These are phyloP conservation scores for Hypoxylon lienhwacheense DNA, from an alignment of 495 filamentous ascomycete species.

Conservation along the genomic window DNA sequence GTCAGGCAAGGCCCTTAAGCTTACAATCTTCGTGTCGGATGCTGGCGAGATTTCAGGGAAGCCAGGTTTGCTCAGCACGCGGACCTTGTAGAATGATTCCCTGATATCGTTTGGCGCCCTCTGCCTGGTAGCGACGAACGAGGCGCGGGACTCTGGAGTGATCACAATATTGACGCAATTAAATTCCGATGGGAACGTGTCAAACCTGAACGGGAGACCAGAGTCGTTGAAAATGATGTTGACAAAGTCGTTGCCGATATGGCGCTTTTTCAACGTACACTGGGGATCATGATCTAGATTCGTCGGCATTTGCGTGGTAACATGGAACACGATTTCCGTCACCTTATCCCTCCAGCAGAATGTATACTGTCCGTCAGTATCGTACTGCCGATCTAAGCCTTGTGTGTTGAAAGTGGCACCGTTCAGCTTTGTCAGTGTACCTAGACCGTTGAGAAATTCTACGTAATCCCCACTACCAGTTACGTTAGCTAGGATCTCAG, in stretches of 20 bases:
- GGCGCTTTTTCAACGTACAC: conserved; percentile 84
- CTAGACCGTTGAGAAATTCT: conserved; percentile 76
- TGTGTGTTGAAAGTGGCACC: conserved; percentile 89
- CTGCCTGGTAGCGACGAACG: conserved; percentile 58
- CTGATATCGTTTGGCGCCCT: conserved; percentile 39
- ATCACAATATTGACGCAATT: conserved; percentile 97
- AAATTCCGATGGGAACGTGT: conserved; percentile 91
- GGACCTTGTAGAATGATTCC: conserved; percentile 75
- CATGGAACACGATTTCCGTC: conserved; percentile 93
- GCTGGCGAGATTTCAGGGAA: conserved; percentile 91
- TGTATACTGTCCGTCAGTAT: conserved; percentile 80
- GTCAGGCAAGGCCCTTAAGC: conserved; percentile 72
- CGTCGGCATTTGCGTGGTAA: conserved; percentile 96
- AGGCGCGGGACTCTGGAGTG: conserved; percentile 73
- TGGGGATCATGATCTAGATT: conserved; percentile 71
- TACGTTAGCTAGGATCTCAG: conserved; percentile 81
- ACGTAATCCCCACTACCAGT: conserved; percentile 83
- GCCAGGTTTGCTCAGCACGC: conserved; percentile 77
- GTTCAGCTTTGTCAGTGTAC: conserved; percentile 75
- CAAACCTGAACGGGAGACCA: conserved; percentile 79
- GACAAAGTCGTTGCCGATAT: conserved; percentile 97
- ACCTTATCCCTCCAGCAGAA: conserved; percentile 94
- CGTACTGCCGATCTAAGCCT: conserved; percentile 74
- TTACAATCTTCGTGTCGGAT: conserved; percentile 82
- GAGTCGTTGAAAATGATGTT: conserved; percentile 98